Evolutionary conservation across 331 rosid genomes (phyloP).

Genomic region (Quercus phellos): DNA sequence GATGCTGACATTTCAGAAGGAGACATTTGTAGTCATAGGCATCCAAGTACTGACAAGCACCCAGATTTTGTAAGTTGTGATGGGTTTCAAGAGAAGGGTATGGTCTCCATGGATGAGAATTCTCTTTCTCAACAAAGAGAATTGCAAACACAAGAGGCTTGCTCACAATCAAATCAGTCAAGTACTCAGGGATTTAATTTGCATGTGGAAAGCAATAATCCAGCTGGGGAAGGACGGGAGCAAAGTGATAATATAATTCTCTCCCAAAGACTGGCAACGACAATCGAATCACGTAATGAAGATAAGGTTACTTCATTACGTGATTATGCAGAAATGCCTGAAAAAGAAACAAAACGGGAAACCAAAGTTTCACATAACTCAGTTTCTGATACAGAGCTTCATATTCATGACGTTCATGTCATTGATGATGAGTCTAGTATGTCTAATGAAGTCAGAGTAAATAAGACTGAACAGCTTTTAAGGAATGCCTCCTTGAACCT

Average conservation of each 20-base stretch:
- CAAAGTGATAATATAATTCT: slow-evolving; percentile 12
- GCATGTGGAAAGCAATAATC: slow-evolving; percentile 1
- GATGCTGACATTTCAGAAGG: slow-evolving; percentile 12
- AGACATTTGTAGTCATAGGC: slow-evolving; percentile 5
- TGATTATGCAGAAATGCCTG: background rate
- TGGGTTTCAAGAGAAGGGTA: slow-evolving; percentile 20
- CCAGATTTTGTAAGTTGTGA: background rate
- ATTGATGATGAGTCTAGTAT: slow-evolving; percentile 20
- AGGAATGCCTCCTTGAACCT: background rate
- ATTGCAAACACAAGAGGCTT: slow-evolving; percentile 5
- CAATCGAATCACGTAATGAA: slow-evolving; percentile 3
- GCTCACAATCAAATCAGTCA: background rate
- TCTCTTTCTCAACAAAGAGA: background rate
- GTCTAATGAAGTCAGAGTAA: background rate
- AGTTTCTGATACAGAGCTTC: slow-evolving; percentile 5
- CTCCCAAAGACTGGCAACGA: background rate
- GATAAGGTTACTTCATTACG: background rate
- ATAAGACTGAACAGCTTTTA: slow-evolving; percentile 18
- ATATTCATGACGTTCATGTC: slow-evolving; percentile 37
- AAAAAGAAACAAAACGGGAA: slow-evolving; percentile 9
- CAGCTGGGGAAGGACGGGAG: slow-evolving; percentile 3
- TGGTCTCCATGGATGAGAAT: slow-evolving; percentile 18
- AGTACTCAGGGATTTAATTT: slow-evolving; percentile 6
- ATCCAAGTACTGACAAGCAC: slow-evolving; percentile 4
- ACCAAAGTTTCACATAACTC: background rate